A percentile compares a stretch with the other conserved stretches of the same genome.
Conservation (phyloP, 306 rosid species). For the Cucumis cinereus region DNA sequence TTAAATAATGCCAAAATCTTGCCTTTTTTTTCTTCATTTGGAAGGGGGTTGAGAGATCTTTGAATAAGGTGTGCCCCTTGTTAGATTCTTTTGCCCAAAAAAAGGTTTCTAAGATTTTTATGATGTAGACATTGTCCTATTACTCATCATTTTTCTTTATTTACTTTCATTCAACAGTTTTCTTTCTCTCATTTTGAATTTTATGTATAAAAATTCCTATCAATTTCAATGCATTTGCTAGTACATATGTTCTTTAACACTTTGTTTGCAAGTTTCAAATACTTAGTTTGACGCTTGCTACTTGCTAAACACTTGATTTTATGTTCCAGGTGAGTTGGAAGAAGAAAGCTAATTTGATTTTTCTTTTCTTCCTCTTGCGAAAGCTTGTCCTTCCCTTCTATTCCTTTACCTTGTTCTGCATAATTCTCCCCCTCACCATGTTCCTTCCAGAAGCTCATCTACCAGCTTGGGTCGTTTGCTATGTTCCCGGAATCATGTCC, state of each 20-base stretch:
- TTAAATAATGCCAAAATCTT: too few relatives aligned
- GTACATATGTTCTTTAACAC: not conserved
- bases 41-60: too few relatives aligned
- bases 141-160: not conserved
- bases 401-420: slow-evolving; percentile 93
- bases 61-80: too few relatives aligned
- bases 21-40: too few relatives aligned
- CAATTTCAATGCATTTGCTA: not conserved
- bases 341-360: slow-evolving; percentile 76
- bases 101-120: not conserved
- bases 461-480: slow-evolving; percentile 94
- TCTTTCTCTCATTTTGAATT: not conserved
- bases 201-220: not conserved
- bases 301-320: slow-evolving; percentile 3
- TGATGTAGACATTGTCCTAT: not conserved
- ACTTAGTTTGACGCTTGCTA: not conserved
- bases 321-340: slow-evolving; percentile 59
- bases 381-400: slow-evolving; percentile 94
- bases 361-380: slow-evolving; percentile 88
- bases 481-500: slow-evolving; percentile 93
- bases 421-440: slow-evolving; percentile 97
- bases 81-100: too few relatives aligned
- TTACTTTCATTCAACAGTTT: not conserved
- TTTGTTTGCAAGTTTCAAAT: not conserved
- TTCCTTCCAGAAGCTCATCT: slow-evolving; percentile 97